A percentile compares a stretch with the other conserved stretches of the same genome.
These are phyloP conservation scores for Miscanthus lutarioriparius DNA, from an alignment of 176 grass and related monocot genomes.

Conservation along the genomic window DNA sequence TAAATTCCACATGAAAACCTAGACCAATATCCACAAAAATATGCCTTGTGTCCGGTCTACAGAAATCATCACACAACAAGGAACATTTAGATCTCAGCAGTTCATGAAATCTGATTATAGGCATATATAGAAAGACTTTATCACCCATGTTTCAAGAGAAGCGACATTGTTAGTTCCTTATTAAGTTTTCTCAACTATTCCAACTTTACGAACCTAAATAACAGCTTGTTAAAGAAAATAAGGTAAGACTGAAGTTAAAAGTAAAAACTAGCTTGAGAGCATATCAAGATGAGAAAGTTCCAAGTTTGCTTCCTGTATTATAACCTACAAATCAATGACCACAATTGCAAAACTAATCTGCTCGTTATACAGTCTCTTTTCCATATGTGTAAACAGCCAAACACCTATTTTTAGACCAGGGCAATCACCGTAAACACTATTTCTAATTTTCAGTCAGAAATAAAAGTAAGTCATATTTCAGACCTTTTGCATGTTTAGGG, in stretches of 20 bases:
- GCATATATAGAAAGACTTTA: background rate
- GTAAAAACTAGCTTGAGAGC: background rate
- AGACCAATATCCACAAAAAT: conserved; percentile 94
- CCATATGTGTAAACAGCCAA: background rate
- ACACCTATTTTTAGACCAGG: background rate
- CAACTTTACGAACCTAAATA: conserved; percentile 10
- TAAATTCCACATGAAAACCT: conserved; percentile 96
- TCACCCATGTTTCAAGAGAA: background rate
- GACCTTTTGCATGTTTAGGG: conserved; percentile 3
- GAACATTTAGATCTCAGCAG: background rate
- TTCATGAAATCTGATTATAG: background rate
- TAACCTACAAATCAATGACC: background rate
- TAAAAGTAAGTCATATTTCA: background rate
- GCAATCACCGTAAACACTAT: background rate
- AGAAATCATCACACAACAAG: background rate
- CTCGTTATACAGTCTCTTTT: background rate
- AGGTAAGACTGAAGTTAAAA: conserved; percentile 4
- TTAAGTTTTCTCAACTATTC: background rate
- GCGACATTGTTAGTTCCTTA: background rate
- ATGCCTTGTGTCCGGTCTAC: conserved; percentile 71
- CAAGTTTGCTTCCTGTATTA: background rate
- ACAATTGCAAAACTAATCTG: conserved; percentile 2
- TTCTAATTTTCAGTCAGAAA: background rate
- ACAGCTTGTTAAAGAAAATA: background rate
- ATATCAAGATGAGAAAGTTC: background rate